These are phyloP conservation scores for Lomentospora prolificans DNA, from an alignment of 2,329 filamentous ascomycete species.

Conservation along the genomic window DNA sequence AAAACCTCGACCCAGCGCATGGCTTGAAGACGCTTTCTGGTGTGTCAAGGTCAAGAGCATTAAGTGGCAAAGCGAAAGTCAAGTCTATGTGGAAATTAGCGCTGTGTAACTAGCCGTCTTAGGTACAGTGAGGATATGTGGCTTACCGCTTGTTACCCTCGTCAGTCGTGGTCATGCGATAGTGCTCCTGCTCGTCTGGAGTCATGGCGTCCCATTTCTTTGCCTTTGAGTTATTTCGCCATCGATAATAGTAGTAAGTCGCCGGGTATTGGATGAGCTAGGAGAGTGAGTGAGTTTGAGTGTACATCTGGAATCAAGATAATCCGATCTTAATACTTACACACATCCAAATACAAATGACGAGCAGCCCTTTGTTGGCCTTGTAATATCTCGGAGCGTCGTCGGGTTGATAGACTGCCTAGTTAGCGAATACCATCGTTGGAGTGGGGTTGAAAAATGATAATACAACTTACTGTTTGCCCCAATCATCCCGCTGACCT, in stretches of 20 bases:
- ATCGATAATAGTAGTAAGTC: constrained; percentile 28
- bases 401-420: constrained; percentile 23
- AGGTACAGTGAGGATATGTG: not conserved
- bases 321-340: constrained; percentile 17
- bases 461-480: constrained; percentile 22
- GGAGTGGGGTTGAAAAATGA: no score
- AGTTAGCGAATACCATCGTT: constrained; percentile 8
- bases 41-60: no score
- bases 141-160: constrained; percentile 17
- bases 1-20: no score
- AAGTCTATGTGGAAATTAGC: not conserved
- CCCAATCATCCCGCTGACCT: constrained; percentile 28
- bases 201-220: constrained; percentile 11
- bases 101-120: not conserved
- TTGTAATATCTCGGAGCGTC: constrained; percentile 27
- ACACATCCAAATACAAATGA: constrained; percentile 28
- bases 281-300: not conserved
- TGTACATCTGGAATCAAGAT: not conserved
- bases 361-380: constrained; percentile 26
- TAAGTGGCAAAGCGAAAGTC: constrained; percentile 5
- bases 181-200: constrained; percentile 11
- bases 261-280: constrained; percentile 26
- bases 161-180: constrained; percentile 11
- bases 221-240: constrained; percentile 20
- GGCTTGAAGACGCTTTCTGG: no score